Base-by-base conservation (phyloP, 2,329 filamentous ascomycete species). In the Pseudopyricularia cyperi region DNA sequence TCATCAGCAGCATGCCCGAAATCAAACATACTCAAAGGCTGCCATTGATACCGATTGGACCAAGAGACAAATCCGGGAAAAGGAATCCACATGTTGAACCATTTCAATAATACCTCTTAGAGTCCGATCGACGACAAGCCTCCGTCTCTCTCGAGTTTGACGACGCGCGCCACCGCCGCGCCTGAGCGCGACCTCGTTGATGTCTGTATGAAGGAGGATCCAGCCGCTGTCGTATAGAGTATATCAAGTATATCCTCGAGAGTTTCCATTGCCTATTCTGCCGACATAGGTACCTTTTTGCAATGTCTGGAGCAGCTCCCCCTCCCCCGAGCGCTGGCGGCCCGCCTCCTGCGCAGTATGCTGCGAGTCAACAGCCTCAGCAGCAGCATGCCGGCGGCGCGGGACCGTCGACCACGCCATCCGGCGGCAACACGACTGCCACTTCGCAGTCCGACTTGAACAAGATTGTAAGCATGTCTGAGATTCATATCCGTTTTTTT, bases 401-500 rank as follows among this genome's bases (percentile, higher is more conserved):
- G 7, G 46, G 46, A 30, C 15, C 28, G 9, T 48, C 46, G 46
- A 34, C 26, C 28, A 26, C 46, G 11, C 46, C 46, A 7, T 48
- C 46, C 7, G 39, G 39, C 22, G 39, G 39, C 7, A 24, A 24
- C 39, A 26, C 39, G 39, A 44, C 39, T 44, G 56, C 68, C 2
- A 61, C 68, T 19, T 66, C 70, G 9, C 83, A 89, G 69, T 89
- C 85, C 2, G 89, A 96, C 63, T 68, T 96, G 1, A 97, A 97
- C 61, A 89, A 95, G 60, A 97, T 97, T 68, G 91, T 96, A 77
- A 78, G 90, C 72, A 30, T 12, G 74, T 46, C 50, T 39, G 14
- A 34, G 48, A 52, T 30, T 55, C 28, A 17, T 22, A 15, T 37
- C 46, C 30, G 7, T 33, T 14, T 35, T 12, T 7, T 44, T 15